phyloP scores from a whole-genome alignment of 1,139 yeast species.

The Williopsis jadinii region DNA sequence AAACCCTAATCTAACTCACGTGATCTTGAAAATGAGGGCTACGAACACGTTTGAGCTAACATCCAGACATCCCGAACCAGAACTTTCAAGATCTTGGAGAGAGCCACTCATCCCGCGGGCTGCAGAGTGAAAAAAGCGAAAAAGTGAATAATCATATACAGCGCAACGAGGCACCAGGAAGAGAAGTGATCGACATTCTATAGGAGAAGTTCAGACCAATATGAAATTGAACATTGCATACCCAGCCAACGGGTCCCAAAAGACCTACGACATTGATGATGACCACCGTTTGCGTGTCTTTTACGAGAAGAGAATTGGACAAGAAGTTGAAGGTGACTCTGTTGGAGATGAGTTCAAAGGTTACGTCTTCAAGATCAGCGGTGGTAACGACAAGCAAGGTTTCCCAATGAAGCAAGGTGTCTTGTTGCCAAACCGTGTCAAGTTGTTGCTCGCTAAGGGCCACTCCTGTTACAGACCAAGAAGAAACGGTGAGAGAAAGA shows the following conservation, averaged over 20 bases:
- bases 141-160: too few relatives aligned
- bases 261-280: conserved; percentile 95
- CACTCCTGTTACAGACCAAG: conserved; percentile 99
- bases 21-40: neutral
- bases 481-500: conserved; percentile 99
- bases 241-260: conserved; percentile 99
- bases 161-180: too few relatives aligned
- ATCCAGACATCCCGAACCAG: neutral
- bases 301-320: conserved; percentile 99
- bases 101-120: too few relatives aligned
- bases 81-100: neutral
- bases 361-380: conserved; percentile 96
- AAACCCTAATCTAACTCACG: neutral
- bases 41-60: too few relatives aligned
- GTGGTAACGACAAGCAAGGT: conserved; percentile 99
- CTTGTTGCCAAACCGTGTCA: conserved; percentile 99
- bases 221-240: conserved; percentile 93
- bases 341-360: conserved; percentile 99
- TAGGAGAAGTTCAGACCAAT: conserved; percentile 1
- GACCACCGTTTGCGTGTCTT: conserved; percentile 98
- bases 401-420: conserved; percentile 99
- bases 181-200: too few relatives aligned
- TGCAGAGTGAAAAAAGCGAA: too few relatives aligned
- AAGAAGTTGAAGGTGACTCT: conserved; percentile 98
- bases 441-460: conserved; percentile 88